Percentiles rank a stretch among this genome's conserved stretches.
These are phyloP conservation scores for Neonectria magnoliae DNA, from an alignment of 2,329 filamentous ascomycete species.

Conservation along the genomic window DNA sequence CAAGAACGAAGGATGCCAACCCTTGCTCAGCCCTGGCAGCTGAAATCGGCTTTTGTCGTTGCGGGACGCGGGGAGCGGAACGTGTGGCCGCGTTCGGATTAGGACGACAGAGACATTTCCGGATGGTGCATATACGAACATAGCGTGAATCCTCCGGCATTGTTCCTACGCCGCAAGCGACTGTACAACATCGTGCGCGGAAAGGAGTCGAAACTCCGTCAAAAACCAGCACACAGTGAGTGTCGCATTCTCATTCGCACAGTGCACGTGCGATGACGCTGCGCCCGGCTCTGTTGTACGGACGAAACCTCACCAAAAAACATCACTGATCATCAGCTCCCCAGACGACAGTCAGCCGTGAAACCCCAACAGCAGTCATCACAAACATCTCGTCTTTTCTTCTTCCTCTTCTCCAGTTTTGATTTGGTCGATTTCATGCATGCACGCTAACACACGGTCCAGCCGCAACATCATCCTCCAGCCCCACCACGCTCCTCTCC, in stretches of 20 bases:
- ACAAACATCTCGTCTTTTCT: too few relatives aligned
- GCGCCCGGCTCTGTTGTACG: too few relatives aligned
- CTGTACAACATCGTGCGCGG: too few relatives aligned
- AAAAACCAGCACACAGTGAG: too few relatives aligned
- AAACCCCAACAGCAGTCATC: background rate
- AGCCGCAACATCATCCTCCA: background rate
- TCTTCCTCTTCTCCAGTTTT: background rate
- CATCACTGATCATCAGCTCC: too few relatives aligned
- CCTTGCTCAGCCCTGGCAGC: background rate
- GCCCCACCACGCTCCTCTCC: background rate
- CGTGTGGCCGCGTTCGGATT: background rate
- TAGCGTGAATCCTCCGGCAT: background rate
- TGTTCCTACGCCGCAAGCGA: background rate
- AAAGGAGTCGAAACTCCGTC: too few relatives aligned
- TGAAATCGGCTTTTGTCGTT: background rate
- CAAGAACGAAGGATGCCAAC: background rate
- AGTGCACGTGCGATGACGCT: background rate
- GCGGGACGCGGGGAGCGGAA: background rate
- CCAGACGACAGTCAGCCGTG: background rate
- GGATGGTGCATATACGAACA: background rate
- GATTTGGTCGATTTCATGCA: background rate
- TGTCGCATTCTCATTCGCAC: background rate
- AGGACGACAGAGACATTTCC: background rate
- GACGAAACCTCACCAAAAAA: too few relatives aligned
- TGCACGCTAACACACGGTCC: background rate